Base-by-base conservation (phyloP, 2,329 filamentous ascomycete species). In the Ceratocystis lukuohia region DNA sequence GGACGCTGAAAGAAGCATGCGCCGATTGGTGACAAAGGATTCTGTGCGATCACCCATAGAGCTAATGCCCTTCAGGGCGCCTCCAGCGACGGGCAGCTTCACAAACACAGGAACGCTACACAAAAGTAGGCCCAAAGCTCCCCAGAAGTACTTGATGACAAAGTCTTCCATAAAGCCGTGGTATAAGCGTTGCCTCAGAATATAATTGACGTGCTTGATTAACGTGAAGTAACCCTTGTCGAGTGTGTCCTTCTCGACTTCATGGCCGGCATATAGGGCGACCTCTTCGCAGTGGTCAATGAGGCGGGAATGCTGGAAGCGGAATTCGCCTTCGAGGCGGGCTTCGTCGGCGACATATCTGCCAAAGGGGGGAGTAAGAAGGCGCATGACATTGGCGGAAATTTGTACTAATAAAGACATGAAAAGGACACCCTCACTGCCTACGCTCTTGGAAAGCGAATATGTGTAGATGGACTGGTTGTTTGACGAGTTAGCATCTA, bases 151-250 rank as follows among this genome's bases (percentile, higher is more conserved):
- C 76, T 99, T 99, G 76, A 99, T 96, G 67, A 97, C 91, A 76
- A 96, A 99, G 75, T 99, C 94, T 75, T 99, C 94, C 93, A 97
- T 96, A 72, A 99, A 88, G n/a, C 92, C 93, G 74, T 99, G 93
- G 75, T 97, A 97, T 75, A 99, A 89, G 62, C 94, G 85, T 69
- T 90, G 82, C 48, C 92, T 84, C 69, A 99, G 78, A 70, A 97
- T 96, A 73, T 96, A 87, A 76, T 99, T 99, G 74, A 99, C 93
- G 76, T 99, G 94, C 77, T 96, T 97, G 79, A 99, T 99, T 46
- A 99, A 81, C 1, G 94, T 99, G 74, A 99, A 99, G 76, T 99
- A 99, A 17, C 94, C 93, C 78, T 97, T 97, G 76, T 99, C 94
- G 65, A 99, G 80, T 0, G 89, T 95, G 74, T 97, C 91, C 75